Evolutionary conservation across 257 asterid species (phyloP), one percentile per base, ranked within the genome.

Genomic region (Paulownia fortunei): DNA sequence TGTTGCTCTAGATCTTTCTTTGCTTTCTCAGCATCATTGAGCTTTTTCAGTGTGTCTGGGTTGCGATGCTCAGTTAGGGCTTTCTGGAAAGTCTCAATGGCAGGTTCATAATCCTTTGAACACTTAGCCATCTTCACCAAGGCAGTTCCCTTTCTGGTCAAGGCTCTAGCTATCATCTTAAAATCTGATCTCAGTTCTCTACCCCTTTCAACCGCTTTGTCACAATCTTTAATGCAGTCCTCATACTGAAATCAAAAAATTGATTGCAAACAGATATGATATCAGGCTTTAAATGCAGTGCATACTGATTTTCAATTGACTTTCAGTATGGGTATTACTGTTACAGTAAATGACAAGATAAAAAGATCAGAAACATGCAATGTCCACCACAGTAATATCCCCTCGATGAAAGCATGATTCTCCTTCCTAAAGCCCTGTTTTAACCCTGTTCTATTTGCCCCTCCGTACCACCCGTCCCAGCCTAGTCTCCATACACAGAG

Each of bases 61-160:
- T 91, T 95, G 46, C 99, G 97, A 80, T 93, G 97, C 82, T 95
- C 99, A 0, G 98, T 95, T 7, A 95, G 84, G 12, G 99, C 98
- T 84, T 95, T 95, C 78, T 95, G 99, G 79, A 91, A 95, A 76
- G 89, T 64, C 83, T 93, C 98, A 26, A 95, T 95, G 13, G 97
- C 98, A 63, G 86, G 92, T 1, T 93, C 97, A 67, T 72, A 93
- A 69, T 95, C 99, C 86, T 84, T 88, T 0, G 99, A 93, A 74
- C 76, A 66, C 81, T 90, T 93, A 6, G 96, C 97, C 91, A 88
- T 80, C 83, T 95, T 95, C 42, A 82, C 89, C 78, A 95, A 79
- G 46, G 99, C 99, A 63, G 92, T 84, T 42, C 99, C 99, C 83
- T 95, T 95, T 62, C 99, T 87, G 13, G 99, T 95, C 74, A 95